Conservation (phyloP, 2,329 filamentous ascomycete species). For the Karstenula rhodostoma region DNA sequence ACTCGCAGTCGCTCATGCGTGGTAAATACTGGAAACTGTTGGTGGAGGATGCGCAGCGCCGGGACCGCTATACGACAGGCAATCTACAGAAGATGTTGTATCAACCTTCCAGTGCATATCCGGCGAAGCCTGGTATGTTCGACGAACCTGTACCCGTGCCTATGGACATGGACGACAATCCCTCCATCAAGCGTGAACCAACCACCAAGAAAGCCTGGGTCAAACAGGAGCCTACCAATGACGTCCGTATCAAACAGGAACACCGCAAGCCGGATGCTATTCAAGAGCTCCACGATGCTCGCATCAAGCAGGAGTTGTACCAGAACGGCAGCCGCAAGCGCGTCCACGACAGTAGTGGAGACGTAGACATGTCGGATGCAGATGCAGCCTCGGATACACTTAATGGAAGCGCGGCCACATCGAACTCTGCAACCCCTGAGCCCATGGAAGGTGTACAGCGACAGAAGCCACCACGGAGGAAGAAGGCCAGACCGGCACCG, state of each 20-base stretch:
- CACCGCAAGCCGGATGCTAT: neutral
- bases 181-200: slow-evolving; percentile 18
- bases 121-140: slow-evolving; percentile 32
- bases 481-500: slow-evolving; percentile 33
- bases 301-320: slow-evolving; percentile 58
- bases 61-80: slow-evolving; percentile 79
- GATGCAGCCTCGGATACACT: slow-evolving; percentile 32
- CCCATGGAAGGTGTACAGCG: slow-evolving; percentile 14
- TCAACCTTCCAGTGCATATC: slow-evolving; percentile 58
- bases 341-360: slow-evolving; percentile 69
- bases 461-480: slow-evolving; percentile 8
- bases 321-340: slow-evolving; percentile 80
- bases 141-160: slow-evolving; percentile 33
- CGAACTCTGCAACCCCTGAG: slow-evolving; percentile 20
- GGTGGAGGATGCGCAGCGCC: slow-evolving; percentile 78
- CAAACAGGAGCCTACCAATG: slow-evolving; percentile 25
- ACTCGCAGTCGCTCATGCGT: slow-evolving; percentile 83
- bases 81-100: slow-evolving; percentile 65
- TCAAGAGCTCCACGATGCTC: neutral
- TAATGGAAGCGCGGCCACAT: slow-evolving; percentile 27
- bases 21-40: slow-evolving; percentile 91
- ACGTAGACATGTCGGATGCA: slow-evolving; percentile 42
- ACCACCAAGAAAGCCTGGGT: slow-evolving; percentile 24
- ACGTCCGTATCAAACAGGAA: slow-evolving; percentile 30
- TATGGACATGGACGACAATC: slow-evolving; percentile 32